phyloP scores from a whole-genome alignment of 176 grass and related monocot genomes.

The Carex cristatella region DNA sequence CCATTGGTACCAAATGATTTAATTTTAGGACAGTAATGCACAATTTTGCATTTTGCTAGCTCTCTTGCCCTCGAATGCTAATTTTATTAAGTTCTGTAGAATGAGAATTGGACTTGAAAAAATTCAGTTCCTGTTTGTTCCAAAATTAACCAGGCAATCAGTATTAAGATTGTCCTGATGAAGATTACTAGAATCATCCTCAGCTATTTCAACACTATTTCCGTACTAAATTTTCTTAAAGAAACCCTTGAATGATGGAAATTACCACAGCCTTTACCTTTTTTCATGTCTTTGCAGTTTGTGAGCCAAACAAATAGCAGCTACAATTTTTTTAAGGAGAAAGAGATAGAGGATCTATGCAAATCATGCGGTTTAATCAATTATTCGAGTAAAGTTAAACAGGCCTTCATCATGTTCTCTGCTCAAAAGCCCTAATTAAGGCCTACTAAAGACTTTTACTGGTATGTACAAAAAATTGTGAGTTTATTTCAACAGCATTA shows the following conservation, averaged over 20 bases:
- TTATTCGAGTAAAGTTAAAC: constrained; percentile 63
- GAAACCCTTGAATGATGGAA: neutral
- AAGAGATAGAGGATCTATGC: constrained; percentile 84
- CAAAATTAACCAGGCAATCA: neutral
- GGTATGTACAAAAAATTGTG: neutral
- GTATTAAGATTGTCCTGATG: neutral
- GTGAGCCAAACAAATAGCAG: constrained; percentile 58
- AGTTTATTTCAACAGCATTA: neutral
- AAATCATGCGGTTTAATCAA: constrained; percentile 80
- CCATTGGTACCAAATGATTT: neutral
- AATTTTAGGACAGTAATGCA: neutral
- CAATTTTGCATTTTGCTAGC: neutral
- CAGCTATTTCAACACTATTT: neutral
- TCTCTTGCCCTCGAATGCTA: neutral
- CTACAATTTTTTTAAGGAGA: constrained; percentile 83
- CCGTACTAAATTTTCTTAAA: neutral
- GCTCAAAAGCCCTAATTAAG: constrained; percentile 58
- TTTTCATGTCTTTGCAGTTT: constrained; percentile 39
- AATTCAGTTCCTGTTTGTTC: neutral
- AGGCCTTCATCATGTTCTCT: constrained; percentile 95
- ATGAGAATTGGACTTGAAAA: neutral
- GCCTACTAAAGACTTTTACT: neutral
- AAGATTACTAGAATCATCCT: neutral
- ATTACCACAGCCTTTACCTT: neutral
- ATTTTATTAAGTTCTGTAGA: neutral